Conservation (phyloP, 768 basidiomycete species). For the Stropharia rugosoannulata region DNA sequence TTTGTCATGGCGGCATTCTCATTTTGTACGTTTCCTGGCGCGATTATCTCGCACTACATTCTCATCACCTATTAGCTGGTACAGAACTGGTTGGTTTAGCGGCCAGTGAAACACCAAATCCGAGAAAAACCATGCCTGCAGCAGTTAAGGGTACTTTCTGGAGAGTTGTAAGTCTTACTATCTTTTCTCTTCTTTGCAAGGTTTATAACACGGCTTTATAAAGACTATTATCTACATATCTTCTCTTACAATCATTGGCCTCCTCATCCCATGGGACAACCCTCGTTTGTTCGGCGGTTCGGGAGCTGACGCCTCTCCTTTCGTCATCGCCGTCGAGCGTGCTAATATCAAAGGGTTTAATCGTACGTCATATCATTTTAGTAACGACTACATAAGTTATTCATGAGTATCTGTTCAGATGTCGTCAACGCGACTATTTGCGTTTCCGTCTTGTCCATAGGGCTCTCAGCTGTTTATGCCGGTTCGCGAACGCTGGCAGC, state of each 20-base stretch:
- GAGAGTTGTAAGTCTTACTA: conserved; percentile 35
- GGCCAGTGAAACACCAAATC: conserved; percentile 45
- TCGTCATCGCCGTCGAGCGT: conserved; percentile 41
- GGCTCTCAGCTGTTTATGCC: conserved; percentile 44
- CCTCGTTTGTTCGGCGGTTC: conserved; percentile 21
- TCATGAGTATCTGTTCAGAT: conserved; percentile 16
- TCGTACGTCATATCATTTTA: conserved; percentile 24
- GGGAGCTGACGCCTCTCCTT: conserved; percentile 41
- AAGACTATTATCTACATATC: conserved; percentile 45
- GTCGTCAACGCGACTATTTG: conserved; percentile 45
- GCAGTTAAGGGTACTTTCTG: conserved; percentile 50
- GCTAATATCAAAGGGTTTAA: conserved; percentile 42
- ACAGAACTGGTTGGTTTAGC: conserved; percentile 48
- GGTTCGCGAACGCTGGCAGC: conserved; percentile 45
- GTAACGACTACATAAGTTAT: background rate
- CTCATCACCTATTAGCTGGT: conserved; percentile 29
- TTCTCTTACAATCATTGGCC: conserved; percentile 43
- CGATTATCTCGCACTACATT: background rate
- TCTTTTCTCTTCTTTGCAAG: background rate
- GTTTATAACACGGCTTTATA: background rate
- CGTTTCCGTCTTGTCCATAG: conserved; percentile 45
- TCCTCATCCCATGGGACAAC: conserved; percentile 37
- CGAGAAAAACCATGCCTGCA: conserved; percentile 40
- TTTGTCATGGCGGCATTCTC: conserved; percentile 47
- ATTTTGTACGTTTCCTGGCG: conserved; percentile 24